Conservation (phyloP, 176 grass and related monocot species). For the Carex littledalei region DNA sequence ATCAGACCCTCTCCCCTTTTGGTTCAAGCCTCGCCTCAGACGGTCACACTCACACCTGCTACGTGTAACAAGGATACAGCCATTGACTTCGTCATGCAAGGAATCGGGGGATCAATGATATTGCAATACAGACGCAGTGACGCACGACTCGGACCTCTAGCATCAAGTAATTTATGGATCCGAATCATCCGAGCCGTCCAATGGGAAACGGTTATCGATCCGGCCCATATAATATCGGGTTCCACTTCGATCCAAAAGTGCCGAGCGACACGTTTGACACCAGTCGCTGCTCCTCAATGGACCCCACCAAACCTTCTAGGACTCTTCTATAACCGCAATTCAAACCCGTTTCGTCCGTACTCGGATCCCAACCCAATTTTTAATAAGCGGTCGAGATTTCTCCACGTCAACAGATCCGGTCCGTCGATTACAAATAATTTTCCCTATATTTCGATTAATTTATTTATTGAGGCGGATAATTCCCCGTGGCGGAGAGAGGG, state of each 20-base stretch:
- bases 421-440: constrained; percentile 1
- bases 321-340: background rate
- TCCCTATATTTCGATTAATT: background rate
- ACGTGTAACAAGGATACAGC: too few species aligned
- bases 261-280: background rate
- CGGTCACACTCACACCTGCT: too few species aligned
- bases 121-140: too few species aligned
- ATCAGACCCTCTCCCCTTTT: too few species aligned
- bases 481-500: background rate
- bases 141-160: background rate
- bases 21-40: too few species aligned
- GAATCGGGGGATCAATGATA: too few species aligned
- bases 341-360: background rate
- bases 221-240: background rate
- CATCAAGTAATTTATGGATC: background rate
- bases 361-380: background rate
- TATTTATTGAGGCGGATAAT: constrained; percentile 17
- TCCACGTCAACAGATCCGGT: background rate
- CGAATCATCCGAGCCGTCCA: background rate
- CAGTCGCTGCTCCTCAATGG: background rate
- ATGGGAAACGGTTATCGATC: background rate
- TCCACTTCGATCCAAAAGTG: background rate
- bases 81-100: too few species aligned
- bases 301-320: background rate
- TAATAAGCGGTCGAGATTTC: background rate